Evolutionary conservation across 2,329 filamentous ascomycete species (phyloP).

Genomic region (Karstenula rhodostoma): DNA sequence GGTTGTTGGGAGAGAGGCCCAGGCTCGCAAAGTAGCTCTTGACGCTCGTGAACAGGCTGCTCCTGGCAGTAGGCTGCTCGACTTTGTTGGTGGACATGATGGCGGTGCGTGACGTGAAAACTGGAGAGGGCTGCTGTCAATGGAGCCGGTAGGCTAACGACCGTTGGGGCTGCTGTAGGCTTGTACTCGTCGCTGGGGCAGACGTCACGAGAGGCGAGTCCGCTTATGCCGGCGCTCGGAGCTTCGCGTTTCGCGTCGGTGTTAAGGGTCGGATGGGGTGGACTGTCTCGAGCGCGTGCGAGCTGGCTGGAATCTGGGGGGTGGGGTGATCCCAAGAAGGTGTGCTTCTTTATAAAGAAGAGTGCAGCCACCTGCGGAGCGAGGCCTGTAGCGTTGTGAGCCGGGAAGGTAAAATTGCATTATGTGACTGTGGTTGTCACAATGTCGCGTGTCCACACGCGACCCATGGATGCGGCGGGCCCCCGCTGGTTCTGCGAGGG

Average conservation of each 20-base stretch:
- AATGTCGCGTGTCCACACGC: neutral
- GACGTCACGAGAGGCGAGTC: slow-evolving; percentile 7
- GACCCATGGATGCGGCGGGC: neutral
- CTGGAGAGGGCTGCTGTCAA: neutral
- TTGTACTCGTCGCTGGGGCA: neutral
- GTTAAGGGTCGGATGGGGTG: neutral
- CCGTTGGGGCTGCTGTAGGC: neutral
- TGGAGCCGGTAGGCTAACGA: neutral
- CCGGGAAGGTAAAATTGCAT: neutral
- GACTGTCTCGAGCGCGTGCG: neutral
- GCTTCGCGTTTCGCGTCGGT: slow-evolving; percentile 8
- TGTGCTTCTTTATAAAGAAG: slow-evolving; percentile 3
- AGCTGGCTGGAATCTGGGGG: neutral
- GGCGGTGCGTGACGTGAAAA: slow-evolving; percentile 11
- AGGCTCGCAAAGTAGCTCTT: slow-evolving; percentile 32
- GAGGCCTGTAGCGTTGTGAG: slow-evolving; percentile 15
- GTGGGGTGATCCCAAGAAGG: neutral
- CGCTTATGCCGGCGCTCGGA: slow-evolving; percentile 9
- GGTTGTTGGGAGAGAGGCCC: slow-evolving; percentile 31
- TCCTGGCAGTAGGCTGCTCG: slow-evolving; percentile 17
- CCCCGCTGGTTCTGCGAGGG: neutral
- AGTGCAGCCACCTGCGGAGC: slow-evolving; percentile 26
- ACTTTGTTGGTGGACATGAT: slow-evolving; percentile 13
- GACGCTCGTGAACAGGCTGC: slow-evolving; percentile 20
- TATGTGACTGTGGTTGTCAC: neutral